These are phyloP conservation scores for Lactifluus rugatus DNA, from an alignment of 768 basidiomycete species.

Conservation along the genomic window DNA sequence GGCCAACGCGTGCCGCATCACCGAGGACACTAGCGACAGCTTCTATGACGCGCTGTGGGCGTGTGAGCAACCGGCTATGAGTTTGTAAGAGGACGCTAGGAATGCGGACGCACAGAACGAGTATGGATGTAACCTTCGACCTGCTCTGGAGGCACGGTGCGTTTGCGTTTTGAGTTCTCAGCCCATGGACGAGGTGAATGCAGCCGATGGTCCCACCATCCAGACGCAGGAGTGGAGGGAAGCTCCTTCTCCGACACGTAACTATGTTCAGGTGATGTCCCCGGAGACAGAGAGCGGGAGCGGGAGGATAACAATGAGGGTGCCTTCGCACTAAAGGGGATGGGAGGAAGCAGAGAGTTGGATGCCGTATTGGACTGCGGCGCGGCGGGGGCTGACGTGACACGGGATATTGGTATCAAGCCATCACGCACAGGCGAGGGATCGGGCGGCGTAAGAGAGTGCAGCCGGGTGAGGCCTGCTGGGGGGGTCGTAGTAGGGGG, in stretches of 20 bases:
- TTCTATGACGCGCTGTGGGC: slow-evolving; percentile 21
- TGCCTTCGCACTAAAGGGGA: neutral
- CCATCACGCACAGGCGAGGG: neutral
- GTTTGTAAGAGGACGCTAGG: neutral
- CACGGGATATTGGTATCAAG: slow-evolving; percentile 4
- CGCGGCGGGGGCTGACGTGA: slow-evolving; percentile 4
- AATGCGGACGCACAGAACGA: slow-evolving; percentile 20
- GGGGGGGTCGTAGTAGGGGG: too few relatives aligned
- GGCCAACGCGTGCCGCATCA: slow-evolving; percentile 32
- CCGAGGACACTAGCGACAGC: slow-evolving; percentile 32
- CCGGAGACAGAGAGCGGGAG: slow-evolving; percentile 4
- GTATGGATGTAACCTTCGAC: slow-evolving; percentile 24
- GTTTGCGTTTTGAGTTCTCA: slow-evolving; percentile 20
- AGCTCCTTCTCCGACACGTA: slow-evolving; percentile 9
- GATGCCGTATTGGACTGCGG: neutral
- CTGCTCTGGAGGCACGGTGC: slow-evolving; percentile 24
- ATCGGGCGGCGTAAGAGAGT: neutral
- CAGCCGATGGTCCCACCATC: slow-evolving; percentile 22
- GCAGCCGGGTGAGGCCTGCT: neutral
- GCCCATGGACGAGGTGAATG: slow-evolving; percentile 23
- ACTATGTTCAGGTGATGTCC: neutral
- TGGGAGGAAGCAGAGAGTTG: slow-evolving; percentile 13
- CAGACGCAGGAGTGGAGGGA: slow-evolving; percentile 8
- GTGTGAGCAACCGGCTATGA: neutral
- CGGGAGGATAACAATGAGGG: slow-evolving; percentile 9